phyloP scores from a whole-genome alignment of 2,329 filamentous ascomycete species.

The Aspergillaceae sp. region DNA sequence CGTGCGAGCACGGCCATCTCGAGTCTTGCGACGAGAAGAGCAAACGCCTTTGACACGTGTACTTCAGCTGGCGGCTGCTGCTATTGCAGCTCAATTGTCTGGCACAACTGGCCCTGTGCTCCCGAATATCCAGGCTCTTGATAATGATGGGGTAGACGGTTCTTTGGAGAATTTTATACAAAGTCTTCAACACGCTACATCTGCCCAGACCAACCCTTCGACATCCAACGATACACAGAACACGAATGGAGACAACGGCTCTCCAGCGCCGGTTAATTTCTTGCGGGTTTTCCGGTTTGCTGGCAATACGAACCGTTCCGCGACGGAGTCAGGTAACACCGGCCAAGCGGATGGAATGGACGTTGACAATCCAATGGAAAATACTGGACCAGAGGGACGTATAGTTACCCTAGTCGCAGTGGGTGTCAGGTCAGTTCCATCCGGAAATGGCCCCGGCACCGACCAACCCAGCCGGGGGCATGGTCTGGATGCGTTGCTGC shows the following conservation, averaged over 20 bases:
- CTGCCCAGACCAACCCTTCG: conserved; percentile 41
- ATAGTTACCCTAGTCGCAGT: conserved; percentile 63
- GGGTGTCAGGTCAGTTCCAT: conserved; percentile 57
- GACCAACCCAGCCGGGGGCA: conserved; percentile 37
- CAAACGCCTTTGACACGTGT: conserved; percentile 55
- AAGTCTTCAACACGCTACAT: conserved; percentile 55
- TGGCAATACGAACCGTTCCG: conserved; percentile 14
- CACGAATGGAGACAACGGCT: conserved; percentile 30
- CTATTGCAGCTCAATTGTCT: conserved; percentile 56
- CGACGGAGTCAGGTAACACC: conserved; percentile 16
- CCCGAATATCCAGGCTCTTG: conserved; percentile 47
- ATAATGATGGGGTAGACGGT: conserved; percentile 50
- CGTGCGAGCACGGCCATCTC: conserved; percentile 46
- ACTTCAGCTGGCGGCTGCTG: conserved; percentile 54
- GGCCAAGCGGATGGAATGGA: conserved; percentile 28
- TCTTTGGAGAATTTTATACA: conserved; percentile 56
- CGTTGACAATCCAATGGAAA: conserved; percentile 33
- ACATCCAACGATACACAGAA: conserved; percentile 27
- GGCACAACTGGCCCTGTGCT: conserved; percentile 50
- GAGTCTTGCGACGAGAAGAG: conserved; percentile 49
- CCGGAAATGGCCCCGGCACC: conserved; percentile 38
- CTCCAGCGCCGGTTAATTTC: conserved; percentile 54
- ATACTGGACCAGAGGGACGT: conserved; percentile 42
- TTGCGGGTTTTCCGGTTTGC: conserved; percentile 62
- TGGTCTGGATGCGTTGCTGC: conserved; percentile 39